phyloP scores from a whole-genome alignment of 2,329 filamentous ascomycete genomes.

The Claviceps spartinae region DNA sequence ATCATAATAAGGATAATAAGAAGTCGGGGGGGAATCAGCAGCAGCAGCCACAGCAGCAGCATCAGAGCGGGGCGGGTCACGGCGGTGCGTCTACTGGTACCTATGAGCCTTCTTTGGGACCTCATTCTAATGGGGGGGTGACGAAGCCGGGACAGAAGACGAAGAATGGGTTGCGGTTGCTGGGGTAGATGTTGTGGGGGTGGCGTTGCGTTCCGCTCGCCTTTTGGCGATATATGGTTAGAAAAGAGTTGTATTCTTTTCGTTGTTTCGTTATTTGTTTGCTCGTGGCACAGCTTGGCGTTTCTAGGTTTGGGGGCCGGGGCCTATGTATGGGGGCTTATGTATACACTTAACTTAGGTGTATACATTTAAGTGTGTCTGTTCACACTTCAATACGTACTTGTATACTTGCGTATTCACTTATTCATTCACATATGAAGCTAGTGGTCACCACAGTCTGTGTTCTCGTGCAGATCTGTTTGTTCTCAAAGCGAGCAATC shows the following conservation, averaged over 20 bases:
- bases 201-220: too few relatives aligned
- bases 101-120: constrained; percentile 39
- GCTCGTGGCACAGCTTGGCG: neutral
- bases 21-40: neutral
- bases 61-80: constrained; percentile 12
- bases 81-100: constrained; percentile 16
- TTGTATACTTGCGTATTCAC: too few relatives aligned
- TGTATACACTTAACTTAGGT: neutral
- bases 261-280: neutral
- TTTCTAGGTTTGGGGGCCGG: neutral
- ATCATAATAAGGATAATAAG: constrained; percentile 10
- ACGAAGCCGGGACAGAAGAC: constrained; percentile 52
- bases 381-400: too few relatives aligned
- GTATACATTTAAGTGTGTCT: neutral
- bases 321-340: neutral
- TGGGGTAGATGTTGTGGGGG: constrained; percentile 31
- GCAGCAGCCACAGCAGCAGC: neutral
- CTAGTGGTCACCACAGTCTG: too few relatives aligned
- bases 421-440: too few relatives aligned
- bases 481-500: too few relatives aligned
- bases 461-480: too few relatives aligned
- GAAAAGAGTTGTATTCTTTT: neutral
- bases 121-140: constrained; percentile 36
- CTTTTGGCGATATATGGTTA: too few relatives aligned
- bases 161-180: constrained; percentile 48